Conservation (phyloP, 768 basidiomycete genomes). For the Rhizopogon salebrosus region DNA sequence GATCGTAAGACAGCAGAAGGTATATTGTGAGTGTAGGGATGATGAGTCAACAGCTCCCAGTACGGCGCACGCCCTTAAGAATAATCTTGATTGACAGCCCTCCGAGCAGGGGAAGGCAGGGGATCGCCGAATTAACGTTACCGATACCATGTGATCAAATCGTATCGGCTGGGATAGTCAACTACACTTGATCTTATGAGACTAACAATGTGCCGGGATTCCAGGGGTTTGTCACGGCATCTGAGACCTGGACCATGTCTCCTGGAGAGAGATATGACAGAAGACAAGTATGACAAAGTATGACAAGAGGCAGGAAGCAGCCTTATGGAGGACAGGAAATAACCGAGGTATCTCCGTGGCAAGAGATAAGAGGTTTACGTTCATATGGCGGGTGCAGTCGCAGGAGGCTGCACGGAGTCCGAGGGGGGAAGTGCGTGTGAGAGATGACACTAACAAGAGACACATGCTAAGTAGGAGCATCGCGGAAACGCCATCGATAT, state of each 20-base stretch:
- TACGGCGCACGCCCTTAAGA: not conserved
- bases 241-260: not conserved
- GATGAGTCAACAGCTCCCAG: not conserved
- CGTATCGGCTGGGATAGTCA: not conserved
- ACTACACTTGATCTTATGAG: not conserved
- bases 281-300: not conserved
- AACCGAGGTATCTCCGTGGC: conserved; percentile 9
- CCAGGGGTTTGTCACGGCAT: not conserved
- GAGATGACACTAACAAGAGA: not conserved
- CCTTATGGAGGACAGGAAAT: conserved; percentile 5
- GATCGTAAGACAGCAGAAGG: not conserved
- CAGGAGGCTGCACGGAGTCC: conserved; percentile 5
- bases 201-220: not conserved
- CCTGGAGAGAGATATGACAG: not conserved
- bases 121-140: not conserved
- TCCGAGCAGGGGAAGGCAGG: not conserved
- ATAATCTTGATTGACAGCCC: not conserved
- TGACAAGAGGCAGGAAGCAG: conserved; percentile 7
- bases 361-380: conserved; percentile 1
- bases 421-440: conserved; percentile 3
- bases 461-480: not conserved
- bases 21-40: not conserved
- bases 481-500: not conserved
- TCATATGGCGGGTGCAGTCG: not conserved
- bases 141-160: not conserved